phyloP scores from a whole-genome alignment of 306 rosid genomes.

The Cucumis sativus region DNA sequence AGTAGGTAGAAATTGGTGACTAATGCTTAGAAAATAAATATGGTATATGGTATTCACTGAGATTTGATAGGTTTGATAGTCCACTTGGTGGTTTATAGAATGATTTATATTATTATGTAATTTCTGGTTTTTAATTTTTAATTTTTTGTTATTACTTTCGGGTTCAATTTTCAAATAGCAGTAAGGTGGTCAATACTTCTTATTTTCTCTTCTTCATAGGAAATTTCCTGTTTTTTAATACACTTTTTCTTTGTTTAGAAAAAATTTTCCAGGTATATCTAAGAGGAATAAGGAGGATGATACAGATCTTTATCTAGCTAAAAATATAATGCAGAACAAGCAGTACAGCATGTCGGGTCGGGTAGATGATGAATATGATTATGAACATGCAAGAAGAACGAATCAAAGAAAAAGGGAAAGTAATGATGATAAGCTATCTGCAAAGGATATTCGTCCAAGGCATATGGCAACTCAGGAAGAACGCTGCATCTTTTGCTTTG shows the following conservation, averaged over 20 bases:
- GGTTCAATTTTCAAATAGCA: background rate
- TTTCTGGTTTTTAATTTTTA: background rate
- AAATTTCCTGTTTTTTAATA: background rate
- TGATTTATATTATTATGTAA: background rate
- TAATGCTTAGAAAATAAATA: background rate
- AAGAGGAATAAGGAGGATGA: constrained; percentile 65
- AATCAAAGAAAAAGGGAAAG: constrained; percentile 44
- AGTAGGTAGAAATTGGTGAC: background rate
- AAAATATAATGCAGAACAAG: constrained; percentile 65
- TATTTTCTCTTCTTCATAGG: background rate
- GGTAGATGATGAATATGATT: constrained; percentile 89
- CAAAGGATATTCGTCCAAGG: constrained; percentile 22
- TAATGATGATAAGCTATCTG: constrained; percentile 37
- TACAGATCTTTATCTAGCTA: constrained; percentile 74
- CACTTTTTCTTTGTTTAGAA: constrained; percentile 22
- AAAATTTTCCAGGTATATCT: constrained; percentile 30
- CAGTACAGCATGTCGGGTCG: constrained; percentile 39
- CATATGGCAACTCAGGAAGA: constrained; percentile 56
- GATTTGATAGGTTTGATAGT: background rate
- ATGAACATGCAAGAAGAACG: constrained; percentile 51
- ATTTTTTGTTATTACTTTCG: background rate
- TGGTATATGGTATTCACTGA: background rate
- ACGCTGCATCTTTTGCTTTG: constrained; percentile 73
- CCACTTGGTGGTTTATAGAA: background rate
- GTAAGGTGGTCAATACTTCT: background rate